Evolutionary conservation across 306 rosid genomes (phyloP).

Genomic region (Pyrus pyrifolia): DNA sequence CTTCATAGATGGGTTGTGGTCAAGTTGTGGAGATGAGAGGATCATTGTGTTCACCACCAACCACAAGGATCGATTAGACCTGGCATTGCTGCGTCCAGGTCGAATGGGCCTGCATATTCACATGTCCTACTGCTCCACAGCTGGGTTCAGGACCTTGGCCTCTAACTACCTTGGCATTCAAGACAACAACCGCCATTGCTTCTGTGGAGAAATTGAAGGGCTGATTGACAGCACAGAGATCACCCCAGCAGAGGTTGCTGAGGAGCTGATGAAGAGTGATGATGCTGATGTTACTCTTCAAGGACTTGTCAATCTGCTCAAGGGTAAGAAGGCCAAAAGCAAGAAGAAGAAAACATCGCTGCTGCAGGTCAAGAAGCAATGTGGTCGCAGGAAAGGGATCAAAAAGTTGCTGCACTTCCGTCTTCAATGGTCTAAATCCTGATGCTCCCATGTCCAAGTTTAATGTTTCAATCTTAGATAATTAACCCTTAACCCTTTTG

Average conservation of each 20-base stretch:
- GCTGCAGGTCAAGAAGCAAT: too few relatives aligned
- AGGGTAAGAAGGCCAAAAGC: neutral
- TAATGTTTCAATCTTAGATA: too few relatives aligned
- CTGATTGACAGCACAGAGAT: conserved; percentile 23
- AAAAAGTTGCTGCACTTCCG: too few relatives aligned
- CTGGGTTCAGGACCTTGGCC: conserved; percentile 33
- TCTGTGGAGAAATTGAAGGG: conserved; percentile 14
- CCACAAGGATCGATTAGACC: conserved; percentile 38
- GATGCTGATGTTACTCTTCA: conserved; percentile 24
- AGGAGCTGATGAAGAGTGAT: conserved; percentile 37
- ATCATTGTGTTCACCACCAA: conserved; percentile 48
- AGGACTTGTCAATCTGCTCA: conserved; percentile 17
- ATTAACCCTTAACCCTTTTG: too few relatives aligned
- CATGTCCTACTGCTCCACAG: conserved; percentile 33
- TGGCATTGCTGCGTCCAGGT: conserved; percentile 39
- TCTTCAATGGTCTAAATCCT: too few relatives aligned
- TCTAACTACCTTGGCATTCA: conserved; percentile 27
- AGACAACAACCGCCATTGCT: conserved; percentile 4
- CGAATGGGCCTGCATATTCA: conserved; percentile 56
- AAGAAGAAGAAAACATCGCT: too few relatives aligned
- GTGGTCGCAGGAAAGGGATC: too few relatives aligned
- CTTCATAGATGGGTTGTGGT: conserved; percentile 46
- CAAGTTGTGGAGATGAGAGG: conserved; percentile 48
- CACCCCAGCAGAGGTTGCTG: conserved; percentile 45
- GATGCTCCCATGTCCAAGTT: too few relatives aligned